These are phyloP conservation scores for Cladophialophora carrionii DNA, from an alignment of 2,329 filamentous ascomycete genomes.

Conservation along the genomic window DNA sequence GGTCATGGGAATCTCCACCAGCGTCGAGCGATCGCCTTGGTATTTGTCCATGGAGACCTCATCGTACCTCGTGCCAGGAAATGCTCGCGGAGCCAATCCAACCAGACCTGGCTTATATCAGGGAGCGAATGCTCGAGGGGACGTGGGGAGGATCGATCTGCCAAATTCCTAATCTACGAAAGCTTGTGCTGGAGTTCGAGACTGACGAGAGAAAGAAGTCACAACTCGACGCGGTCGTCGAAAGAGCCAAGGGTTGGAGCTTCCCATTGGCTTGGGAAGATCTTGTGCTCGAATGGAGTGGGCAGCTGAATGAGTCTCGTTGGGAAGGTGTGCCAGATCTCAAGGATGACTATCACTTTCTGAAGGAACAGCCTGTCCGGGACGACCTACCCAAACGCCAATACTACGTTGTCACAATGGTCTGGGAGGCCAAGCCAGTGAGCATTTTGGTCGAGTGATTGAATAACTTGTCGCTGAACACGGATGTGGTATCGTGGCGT, in stretches of 20 bases:
- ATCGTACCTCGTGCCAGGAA: constrained; percentile 31
- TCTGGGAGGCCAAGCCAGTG: constrained; percentile 9
- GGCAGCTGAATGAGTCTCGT: constrained; percentile 15
- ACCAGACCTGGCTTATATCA: constrained; percentile 20
- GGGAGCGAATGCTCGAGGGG: constrained; percentile 30
- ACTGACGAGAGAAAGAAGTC: constrained; percentile 37
- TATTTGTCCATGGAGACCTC: constrained; percentile 38
- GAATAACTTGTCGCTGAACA: neutral
- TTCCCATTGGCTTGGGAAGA: constrained; percentile 31
- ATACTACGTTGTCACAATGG: constrained; percentile 29
- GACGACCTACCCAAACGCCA: constrained; percentile 19
- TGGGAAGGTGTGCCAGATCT: constrained; percentile 27
- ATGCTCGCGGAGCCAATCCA: constrained; percentile 22
- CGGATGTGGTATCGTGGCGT: neutral
- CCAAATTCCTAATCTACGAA: constrained; percentile 30
- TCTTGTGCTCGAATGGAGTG: constrained; percentile 26
- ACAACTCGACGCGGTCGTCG: constrained; percentile 39
- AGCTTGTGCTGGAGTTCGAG: constrained; percentile 41
- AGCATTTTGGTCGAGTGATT: neutral
- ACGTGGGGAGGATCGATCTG: constrained; percentile 28
- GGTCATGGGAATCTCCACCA: constrained; percentile 38
- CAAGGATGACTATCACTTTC: constrained; percentile 18
- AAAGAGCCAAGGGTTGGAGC: constrained; percentile 38
- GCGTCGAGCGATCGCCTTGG: constrained; percentile 37
- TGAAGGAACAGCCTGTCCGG: constrained; percentile 13